Evolutionary conservation across 345 rosid species (phyloP).

Genomic region (Firmiana major): DNA sequence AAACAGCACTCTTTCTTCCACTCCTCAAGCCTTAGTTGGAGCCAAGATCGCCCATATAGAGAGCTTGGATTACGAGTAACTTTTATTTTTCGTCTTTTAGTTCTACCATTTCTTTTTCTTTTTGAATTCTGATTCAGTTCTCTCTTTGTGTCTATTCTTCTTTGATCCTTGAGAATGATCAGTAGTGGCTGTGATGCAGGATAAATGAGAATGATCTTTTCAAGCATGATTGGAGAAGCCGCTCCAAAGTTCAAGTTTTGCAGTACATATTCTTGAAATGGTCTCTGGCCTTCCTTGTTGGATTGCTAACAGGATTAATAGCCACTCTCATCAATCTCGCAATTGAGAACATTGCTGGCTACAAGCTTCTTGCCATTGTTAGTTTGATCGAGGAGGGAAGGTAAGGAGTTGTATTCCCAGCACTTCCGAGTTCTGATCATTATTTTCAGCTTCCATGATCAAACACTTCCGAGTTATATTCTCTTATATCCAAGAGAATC

Average conservation of each 20-base stretch:
- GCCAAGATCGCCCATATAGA: conserved; percentile 76
- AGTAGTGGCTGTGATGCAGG: conserved; percentile 35
- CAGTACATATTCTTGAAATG: conserved; percentile 83
- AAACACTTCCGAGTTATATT: neutral
- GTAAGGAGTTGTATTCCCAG: conserved; percentile 24
- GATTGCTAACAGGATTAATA: conserved; percentile 72
- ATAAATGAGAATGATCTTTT: conserved; percentile 90
- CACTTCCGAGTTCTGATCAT: neutral
- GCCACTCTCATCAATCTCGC: conserved; percentile 86
- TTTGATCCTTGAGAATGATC: conserved; percentile 1
- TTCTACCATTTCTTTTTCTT: neutral
- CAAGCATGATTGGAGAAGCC: conserved; percentile 94
- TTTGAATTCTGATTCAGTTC: neutral
- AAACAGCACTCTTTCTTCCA: conserved; percentile 63
- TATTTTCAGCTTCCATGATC: neutral
- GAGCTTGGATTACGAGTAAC: conserved; percentile 90
- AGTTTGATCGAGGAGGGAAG: conserved; percentile 49
- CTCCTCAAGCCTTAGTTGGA: conserved; percentile 76
- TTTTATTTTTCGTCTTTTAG: neutral
- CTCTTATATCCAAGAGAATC: neutral
- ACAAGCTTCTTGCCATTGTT: conserved; percentile 73
- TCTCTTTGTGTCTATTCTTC: neutral
- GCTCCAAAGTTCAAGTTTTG: conserved; percentile 76
- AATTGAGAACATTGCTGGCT: conserved; percentile 85
- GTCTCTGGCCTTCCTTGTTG: conserved; percentile 73